Base-by-base conservation (phyloP, 352 stramenopile species). In the Pythium chondricola region DNA sequence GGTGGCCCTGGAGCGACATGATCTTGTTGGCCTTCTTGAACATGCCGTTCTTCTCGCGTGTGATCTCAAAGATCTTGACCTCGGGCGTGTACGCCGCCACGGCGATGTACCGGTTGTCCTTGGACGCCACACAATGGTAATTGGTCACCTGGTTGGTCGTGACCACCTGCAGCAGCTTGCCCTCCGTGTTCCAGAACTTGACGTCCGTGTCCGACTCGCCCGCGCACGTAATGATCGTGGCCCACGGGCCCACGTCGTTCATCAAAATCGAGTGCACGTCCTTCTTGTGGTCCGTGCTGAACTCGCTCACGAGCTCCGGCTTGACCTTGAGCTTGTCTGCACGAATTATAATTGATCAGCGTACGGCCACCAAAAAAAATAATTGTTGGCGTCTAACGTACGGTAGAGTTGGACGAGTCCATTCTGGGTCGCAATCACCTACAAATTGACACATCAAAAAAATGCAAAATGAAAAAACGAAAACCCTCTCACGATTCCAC, bases 21-120 rank as follows among this genome's bases (percentile, higher is more conserved):
- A 88, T 75, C 60, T 91, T 91, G 63, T 86, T 76, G 5, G 74
- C 71, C 39, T 88, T 88, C 55, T 86, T 85, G 57, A 91, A 91
- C 16, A 70, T 58, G 25, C 80, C 80, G 35, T 65, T 72, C 60
- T 86, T 88, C 48, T 87, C 78, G 18, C 80, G 80, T 20, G 65
- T 67, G 44, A 91, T 88, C 44, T 91, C 80, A 30, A 85, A 84
- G 40, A 91, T 91, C 62, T 87, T 87, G 43, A 88, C 80, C 26
- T 91, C 80, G 8, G 80, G 80, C 4, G 80, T 91, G 63, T 88
- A 91, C 9, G 76, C 76, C 16, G 80, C 80, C 17, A 91, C 74
- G 17, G 80, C 76, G 43, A 91, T 76, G 54, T 82, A 91, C 4
- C 80, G 74, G 45, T 88, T 91, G 65, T 91, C 80, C 49, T 85